Conservation (phyloP, 1,139 yeast species). For the Tardiomyces digboiensis region DNA sequence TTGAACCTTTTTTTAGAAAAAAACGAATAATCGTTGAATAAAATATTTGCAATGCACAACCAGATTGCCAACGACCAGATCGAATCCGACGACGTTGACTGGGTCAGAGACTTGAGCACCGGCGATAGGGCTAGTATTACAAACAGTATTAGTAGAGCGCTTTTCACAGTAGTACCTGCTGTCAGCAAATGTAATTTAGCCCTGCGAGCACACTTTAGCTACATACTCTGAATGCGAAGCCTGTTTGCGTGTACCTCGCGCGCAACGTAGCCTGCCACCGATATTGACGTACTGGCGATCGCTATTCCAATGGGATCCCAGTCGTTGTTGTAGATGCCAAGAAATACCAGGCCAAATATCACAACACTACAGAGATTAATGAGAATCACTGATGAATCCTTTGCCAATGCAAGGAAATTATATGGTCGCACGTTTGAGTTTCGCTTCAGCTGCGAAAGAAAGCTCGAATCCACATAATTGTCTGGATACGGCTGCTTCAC, state of each 20-base stretch:
- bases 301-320: slow-evolving; percentile 28
- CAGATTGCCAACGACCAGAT: slow-evolving; percentile 89
- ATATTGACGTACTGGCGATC: slow-evolving; percentile 21
- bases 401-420: slow-evolving; percentile 49
- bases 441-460: slow-evolving; percentile 66
- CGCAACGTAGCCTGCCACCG: slow-evolving; percentile 9
- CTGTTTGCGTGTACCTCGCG: not conserved
- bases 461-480: slow-evolving; percentile 76
- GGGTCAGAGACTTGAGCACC: slow-evolving; percentile 76
- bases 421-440: slow-evolving; percentile 68
- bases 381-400: slow-evolving; percentile 62
- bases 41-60: slow-evolving; percentile 56
- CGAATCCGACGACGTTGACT: slow-evolving; percentile 86
- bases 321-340: slow-evolving; percentile 31
- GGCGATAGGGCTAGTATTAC: slow-evolving; percentile 77
- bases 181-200: not conserved
- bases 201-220: slow-evolving; percentile 9
- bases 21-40: slow-evolving; percentile 49
- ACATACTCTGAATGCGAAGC: slow-evolving; percentile 9
- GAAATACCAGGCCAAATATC: slow-evolving; percentile 52
- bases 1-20: slow-evolving; percentile 22
- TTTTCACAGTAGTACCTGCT: slow-evolving; percentile 36
- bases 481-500: slow-evolving; percentile 83
- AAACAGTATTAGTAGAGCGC: slow-evolving; percentile 58
- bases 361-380: slow-evolving; percentile 55